A percentile compares a stretch with the other conserved stretches of the same genome.
These are phyloP conservation scores for Calocera viscosa DNA, from an alignment of 768 basidiomycete species.

Conservation along the genomic window DNA sequence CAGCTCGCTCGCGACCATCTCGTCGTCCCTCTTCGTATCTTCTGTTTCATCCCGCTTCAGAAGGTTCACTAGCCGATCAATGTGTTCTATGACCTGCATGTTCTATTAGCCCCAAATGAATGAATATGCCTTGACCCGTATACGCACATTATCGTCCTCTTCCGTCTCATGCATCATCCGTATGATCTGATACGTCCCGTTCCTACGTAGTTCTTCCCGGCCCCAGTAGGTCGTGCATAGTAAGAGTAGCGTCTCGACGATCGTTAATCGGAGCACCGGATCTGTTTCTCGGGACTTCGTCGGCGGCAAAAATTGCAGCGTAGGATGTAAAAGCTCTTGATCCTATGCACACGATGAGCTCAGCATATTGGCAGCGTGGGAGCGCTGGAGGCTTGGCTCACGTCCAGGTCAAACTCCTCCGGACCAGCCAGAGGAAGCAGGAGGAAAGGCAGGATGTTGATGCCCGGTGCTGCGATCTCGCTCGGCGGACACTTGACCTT, in stretches of 20 bases:
- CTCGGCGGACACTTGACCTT: constrained; percentile 42
- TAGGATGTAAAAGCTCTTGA: constrained; percentile 71
- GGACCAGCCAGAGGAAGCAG: constrained; percentile 86
- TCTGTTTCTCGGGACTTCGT: constrained; percentile 78
- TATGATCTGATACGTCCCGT: constrained; percentile 81
- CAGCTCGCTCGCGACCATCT: background rate
- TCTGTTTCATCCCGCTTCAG: constrained; percentile 64
- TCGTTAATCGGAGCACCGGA: constrained; percentile 57
- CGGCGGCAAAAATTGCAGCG: constrained; percentile 76
- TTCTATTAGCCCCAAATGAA: background rate
- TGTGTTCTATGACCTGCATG: constrained; percentile 65
- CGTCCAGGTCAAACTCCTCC: constrained; percentile 89
- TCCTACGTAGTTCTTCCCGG: constrained; percentile 59
- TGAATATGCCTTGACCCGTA: background rate
- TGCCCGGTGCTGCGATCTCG: constrained; percentile 49
- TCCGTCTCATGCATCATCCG: constrained; percentile 67
- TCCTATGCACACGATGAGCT: constrained; percentile 37
- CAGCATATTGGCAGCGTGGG: background rate
- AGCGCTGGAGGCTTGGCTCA: constrained; percentile 25
- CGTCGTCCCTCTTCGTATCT: constrained; percentile 32
- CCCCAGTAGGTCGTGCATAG: constrained; percentile 85
- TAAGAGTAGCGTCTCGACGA: constrained; percentile 80
- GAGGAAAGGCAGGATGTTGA: constrained; percentile 73
- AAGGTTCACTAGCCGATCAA: constrained; percentile 79
- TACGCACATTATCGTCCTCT: constrained; percentile 56